These are phyloP conservation scores for Pichia paraexigua DNA, from an alignment of 805 yeast genomes.

Conservation along the genomic window DNA sequence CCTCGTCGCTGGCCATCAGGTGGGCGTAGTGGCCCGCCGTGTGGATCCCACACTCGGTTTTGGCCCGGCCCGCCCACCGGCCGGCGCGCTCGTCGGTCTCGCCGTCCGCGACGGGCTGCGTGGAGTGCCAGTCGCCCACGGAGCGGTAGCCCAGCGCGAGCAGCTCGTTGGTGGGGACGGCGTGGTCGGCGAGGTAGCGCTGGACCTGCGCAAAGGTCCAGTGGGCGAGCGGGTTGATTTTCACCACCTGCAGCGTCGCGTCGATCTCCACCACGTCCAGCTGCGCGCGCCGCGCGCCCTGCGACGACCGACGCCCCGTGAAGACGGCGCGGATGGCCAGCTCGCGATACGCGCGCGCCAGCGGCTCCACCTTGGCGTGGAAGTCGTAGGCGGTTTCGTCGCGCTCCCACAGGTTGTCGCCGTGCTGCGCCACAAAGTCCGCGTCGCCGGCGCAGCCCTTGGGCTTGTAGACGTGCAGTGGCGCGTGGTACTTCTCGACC, in stretches of 20 bases:
- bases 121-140: constrained; percentile 93
- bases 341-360: constrained; percentile 72
- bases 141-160: constrained; percentile 84
- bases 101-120: constrained; percentile 80
- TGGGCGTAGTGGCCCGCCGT: constrained; percentile 68
- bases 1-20: no score
- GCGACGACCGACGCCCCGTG: constrained; percentile 86
- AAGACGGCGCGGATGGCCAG: constrained; percentile 74
- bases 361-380: constrained; percentile 87
- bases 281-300: constrained; percentile 74
- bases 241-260: constrained; percentile 57
- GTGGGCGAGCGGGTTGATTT: constrained; percentile 80
- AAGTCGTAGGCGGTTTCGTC: constrained; percentile 79
- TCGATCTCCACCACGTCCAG: constrained; percentile 75
- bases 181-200: constrained; percentile 54
- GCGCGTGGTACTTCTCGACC: constrained; percentile 18
- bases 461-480: constrained; percentile 64
- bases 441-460: constrained; percentile 41
- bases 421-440: constrained; percentile 63
- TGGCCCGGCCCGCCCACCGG: constrained; percentile 87
- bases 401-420: constrained; percentile 74
- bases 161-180: constrained; percentile 81
- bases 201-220: constrained; percentile 76
- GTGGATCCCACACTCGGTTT: constrained; percentile 96
- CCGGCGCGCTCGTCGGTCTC: constrained; percentile 91